Percentiles rank a stretch among this genome's conserved stretches.
These are phyloP conservation scores for Rhodotorula kratochvilovae DNA, from an alignment of 768 basidiomycete species.

Conservation along the genomic window DNA sequence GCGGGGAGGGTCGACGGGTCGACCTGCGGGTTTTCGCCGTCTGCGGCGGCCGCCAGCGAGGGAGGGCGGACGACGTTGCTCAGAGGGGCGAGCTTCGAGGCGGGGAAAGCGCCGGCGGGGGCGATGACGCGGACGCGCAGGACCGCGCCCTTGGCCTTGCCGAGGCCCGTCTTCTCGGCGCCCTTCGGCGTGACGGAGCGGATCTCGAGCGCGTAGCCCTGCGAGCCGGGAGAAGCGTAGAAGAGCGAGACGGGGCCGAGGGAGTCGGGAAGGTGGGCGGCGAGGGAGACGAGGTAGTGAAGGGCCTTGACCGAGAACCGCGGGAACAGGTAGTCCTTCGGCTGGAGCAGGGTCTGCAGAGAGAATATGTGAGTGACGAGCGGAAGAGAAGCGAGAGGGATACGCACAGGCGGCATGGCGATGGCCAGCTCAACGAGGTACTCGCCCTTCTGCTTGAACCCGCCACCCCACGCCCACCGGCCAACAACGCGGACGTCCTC, in stretches of 20 bases:
- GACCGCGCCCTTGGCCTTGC: constrained; percentile 62
- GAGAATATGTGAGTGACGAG: not conserved
- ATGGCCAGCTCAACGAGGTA: constrained; percentile 36
- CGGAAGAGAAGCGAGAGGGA: not conserved
- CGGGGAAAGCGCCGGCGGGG: constrained; percentile 56
- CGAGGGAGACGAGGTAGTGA: constrained; percentile 78
- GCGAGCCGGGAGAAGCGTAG: constrained; percentile 62
- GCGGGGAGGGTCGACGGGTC: constrained; percentile 48
- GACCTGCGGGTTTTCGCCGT: constrained; percentile 31
- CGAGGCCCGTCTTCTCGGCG: constrained; percentile 49
- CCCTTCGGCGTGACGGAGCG: constrained; percentile 37
- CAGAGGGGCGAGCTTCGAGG: constrained; percentile 60
- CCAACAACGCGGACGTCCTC: constrained; percentile 38
- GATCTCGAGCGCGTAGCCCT: constrained; percentile 63
- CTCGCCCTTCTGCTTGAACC: constrained; percentile 35
- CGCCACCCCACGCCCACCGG: constrained; percentile 38
- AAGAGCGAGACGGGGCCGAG: constrained; percentile 33
- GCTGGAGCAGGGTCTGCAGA: constrained; percentile 66
- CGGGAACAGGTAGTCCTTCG: constrained; percentile 85
- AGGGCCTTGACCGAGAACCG: constrained; percentile 89
- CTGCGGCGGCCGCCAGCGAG: constrained; percentile 38
- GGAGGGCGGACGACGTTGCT: constrained; percentile 63
- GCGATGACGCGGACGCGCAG: constrained; percentile 70
- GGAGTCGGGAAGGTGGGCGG: constrained; percentile 49
- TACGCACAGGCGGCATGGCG: constrained; percentile 39